These are phyloP conservation scores for Scopulariopsis brevicaulis DNA, from an alignment of 2,329 filamentous ascomycete genomes.

Conservation along the genomic window DNA sequence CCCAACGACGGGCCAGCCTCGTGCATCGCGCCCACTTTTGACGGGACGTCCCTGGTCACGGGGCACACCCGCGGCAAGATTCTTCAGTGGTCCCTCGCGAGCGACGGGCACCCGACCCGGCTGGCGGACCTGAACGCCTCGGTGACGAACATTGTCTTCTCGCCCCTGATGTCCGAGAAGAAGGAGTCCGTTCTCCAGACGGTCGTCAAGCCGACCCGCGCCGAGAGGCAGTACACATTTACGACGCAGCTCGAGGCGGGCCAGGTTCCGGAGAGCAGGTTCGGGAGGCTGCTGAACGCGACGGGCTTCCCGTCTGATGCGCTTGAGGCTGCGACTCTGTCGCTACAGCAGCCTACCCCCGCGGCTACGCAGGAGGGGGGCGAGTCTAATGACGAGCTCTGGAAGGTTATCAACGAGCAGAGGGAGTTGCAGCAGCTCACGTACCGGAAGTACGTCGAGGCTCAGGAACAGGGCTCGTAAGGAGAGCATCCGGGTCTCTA, in stretches of 20 bases:
- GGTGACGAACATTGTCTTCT: constrained; percentile 70
- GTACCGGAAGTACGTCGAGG: constrained; percentile 15
- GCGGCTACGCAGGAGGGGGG: background rate
- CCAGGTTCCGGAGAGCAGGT: constrained; percentile 25
- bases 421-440: constrained; percentile 20
- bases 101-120: constrained; percentile 54
- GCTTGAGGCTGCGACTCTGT: constrained; percentile 36
- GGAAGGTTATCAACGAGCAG: constrained; percentile 26
- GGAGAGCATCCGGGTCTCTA: background rate
- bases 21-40: constrained; percentile 66
- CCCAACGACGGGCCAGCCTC: constrained; percentile 53
- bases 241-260: constrained; percentile 48
- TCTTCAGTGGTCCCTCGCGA: constrained; percentile 67
- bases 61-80: constrained; percentile 75
- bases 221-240: constrained; percentile 52
- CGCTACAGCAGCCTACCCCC: constrained; percentile 7
- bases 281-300: constrained; percentile 30
- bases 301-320: constrained; percentile 34
- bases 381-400: constrained; percentile 23
- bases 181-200: constrained; percentile 37
- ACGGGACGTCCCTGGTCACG: constrained; percentile 68
- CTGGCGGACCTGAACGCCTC: constrained; percentile 66
- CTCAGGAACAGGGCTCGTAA: constrained; percentile 9
- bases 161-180: constrained; percentile 41
- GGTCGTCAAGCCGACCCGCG: constrained; percentile 72